Conservation (phyloP, 768 basidiomycete species). For the Phylloporus arenicola region DNA sequence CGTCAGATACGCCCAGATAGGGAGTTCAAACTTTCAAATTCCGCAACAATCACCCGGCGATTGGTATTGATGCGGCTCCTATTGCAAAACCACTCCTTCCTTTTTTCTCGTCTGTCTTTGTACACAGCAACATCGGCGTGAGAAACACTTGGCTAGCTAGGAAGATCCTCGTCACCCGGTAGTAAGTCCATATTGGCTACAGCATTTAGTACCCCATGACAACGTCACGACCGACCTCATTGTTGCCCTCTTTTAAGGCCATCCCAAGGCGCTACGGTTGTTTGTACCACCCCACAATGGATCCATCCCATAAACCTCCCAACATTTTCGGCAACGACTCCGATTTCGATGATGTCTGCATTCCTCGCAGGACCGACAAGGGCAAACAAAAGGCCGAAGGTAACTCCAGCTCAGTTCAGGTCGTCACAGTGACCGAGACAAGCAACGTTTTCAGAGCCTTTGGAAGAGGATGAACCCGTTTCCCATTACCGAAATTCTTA, state of each 20-base stretch:
- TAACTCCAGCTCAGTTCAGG: background rate
- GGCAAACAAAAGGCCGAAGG: constrained; percentile 19
- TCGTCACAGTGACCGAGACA: background rate
- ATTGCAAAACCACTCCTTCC: background rate
- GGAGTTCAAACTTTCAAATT: no score
- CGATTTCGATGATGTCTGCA: background rate
- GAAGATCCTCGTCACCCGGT: constrained; percentile 11
- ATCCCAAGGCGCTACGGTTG: background rate
- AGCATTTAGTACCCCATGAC: constrained; percentile 1
- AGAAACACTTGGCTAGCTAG: constrained; percentile 6
- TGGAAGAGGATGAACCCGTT: background rate
- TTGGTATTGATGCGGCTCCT: background rate
- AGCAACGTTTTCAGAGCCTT: constrained; percentile 6
- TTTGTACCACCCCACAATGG: constrained; percentile 6
- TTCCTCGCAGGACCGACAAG: constrained; percentile 13
- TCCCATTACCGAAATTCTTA: background rate
- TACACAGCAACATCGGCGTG: constrained; percentile 8
- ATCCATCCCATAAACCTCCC: constrained; percentile 7
- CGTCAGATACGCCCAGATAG: no score
- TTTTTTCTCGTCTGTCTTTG: background rate
- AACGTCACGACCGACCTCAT: constrained; percentile 8
- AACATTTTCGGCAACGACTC: constrained; percentile 2
- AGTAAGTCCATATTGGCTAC: constrained; percentile 8
- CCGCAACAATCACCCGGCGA: background rate
- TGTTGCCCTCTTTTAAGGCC: background rate